These are phyloP conservation scores for Nicotiana rustica DNA, from an alignment of 305 asterid species.

Conservation along the genomic window DNA sequence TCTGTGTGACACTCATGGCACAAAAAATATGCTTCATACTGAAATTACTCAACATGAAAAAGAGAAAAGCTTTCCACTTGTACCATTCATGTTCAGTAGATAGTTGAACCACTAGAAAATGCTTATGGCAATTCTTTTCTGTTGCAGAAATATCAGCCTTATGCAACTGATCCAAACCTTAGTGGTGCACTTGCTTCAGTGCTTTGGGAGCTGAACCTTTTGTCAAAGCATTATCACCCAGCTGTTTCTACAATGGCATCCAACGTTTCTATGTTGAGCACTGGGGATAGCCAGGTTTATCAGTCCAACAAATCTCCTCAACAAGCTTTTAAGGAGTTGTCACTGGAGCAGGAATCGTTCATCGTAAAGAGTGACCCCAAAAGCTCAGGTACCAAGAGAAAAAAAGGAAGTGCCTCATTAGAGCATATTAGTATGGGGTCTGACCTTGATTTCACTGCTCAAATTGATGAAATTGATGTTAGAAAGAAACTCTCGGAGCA, in stretches of 20 bases:
- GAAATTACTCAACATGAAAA: slow-evolving; percentile 18
- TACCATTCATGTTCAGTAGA: slow-evolving; percentile 15
- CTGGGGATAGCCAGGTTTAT: slow-evolving; percentile 62
- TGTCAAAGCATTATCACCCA: slow-evolving; percentile 82
- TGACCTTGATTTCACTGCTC: slow-evolving; percentile 38
- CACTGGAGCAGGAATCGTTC: slow-evolving; percentile 55
- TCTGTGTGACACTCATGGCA: background rate
- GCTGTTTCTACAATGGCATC: slow-evolving; percentile 67
- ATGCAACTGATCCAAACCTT: slow-evolving; percentile 83
- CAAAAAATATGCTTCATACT: background rate
- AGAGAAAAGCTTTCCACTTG: background rate
- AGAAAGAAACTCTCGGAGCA: slow-evolving; percentile 68
- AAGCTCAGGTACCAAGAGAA: slow-evolving; percentile 49
- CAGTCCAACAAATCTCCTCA: slow-evolving; percentile 72
- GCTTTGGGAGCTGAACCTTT: slow-evolving; percentile 94
- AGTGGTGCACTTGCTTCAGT: slow-evolving; percentile 96
- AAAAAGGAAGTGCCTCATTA: slow-evolving; percentile 42
- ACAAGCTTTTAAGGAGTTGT: slow-evolving; percentile 69
- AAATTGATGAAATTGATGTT: slow-evolving; percentile 57
- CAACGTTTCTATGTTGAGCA: slow-evolving; percentile 67
- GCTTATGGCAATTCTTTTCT: slow-evolving; percentile 35
- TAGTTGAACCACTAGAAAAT: slow-evolving; percentile 13
- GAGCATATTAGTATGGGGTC: slow-evolving; percentile 37
- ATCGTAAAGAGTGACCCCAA: slow-evolving; percentile 45
- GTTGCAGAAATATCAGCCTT: slow-evolving; percentile 84